A percentile compares a stretch with the other conserved stretches of the same genome.
These are phyloP conservation scores for Fusarium globosum DNA, from an alignment of 2,329 filamentous ascomycete genomes.

Conservation along the genomic window DNA sequence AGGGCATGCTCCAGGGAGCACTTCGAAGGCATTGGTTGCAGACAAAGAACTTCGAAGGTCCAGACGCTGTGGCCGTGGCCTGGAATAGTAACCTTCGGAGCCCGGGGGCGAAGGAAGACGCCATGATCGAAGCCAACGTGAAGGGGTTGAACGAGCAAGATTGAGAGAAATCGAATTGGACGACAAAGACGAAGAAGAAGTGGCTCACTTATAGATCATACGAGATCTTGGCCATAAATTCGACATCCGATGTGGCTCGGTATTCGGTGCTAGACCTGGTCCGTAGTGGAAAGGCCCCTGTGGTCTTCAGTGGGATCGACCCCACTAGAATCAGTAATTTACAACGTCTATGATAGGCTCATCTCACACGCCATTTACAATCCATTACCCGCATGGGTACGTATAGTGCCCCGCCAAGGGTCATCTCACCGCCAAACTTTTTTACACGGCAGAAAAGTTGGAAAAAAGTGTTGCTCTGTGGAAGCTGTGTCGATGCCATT, in stretches of 20 bases:
- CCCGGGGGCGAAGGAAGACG: constrained; percentile 56
- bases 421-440: constrained; percentile 44
- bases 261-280: constrained; percentile 28
- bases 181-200: not conserved
- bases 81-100: constrained; percentile 55
- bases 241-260: constrained; percentile 38
- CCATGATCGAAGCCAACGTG: constrained; percentile 51
- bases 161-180: constrained; percentile 8
- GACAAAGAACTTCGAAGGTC: constrained; percentile 54
- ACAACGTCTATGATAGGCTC: constrained; percentile 48
- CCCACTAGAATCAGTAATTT: constrained; percentile 34
- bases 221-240: constrained; percentile 30
- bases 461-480: constrained; percentile 32
- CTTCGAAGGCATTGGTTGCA: constrained; percentile 63
- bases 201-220: constrained; percentile 36
- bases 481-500: not conserved
- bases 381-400: constrained; percentile 20
- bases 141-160: constrained; percentile 8
- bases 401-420: constrained; percentile 42
- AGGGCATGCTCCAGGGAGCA: constrained; percentile 48
- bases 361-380: constrained; percentile 19
- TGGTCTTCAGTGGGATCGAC: not conserved
- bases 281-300: constrained; percentile 10
- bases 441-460: constrained; percentile 45
- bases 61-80: constrained; percentile 45